Percentiles rank a stretch among this genome's conserved stretches.
Conservation (phyloP, 78 protist species). For the Dictyostelium citrinum region DNA sequence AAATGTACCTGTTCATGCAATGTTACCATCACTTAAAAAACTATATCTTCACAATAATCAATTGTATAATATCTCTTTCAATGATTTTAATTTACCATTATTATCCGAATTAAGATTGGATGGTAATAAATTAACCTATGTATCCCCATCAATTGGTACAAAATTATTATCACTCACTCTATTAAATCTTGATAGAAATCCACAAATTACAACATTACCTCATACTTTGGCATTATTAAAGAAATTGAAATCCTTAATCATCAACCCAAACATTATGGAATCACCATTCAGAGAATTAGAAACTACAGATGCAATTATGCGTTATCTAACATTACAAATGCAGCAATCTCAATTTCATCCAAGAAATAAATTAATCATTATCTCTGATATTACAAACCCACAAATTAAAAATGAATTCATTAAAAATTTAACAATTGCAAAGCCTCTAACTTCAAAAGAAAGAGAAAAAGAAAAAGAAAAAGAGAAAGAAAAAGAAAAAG, state of each 20-base stretch:
- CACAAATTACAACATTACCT: constrained; percentile 18
- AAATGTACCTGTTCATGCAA: not conserved
- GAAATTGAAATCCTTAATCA: not conserved
- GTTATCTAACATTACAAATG: constrained; percentile 5
- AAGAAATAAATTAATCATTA: constrained; percentile 43
- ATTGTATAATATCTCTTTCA: not conserved
- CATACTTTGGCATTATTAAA: constrained; percentile 29
- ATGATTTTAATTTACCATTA: not conserved
- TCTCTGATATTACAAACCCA: constrained; percentile 22
- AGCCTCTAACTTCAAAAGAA: not conserved
- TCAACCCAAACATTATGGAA: not conserved
- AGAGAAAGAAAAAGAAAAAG: not conserved
- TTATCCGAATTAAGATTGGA: constrained; percentile 44
- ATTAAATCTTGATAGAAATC: constrained; percentile 9
- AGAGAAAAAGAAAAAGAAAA: not conserved
- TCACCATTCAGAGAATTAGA: constrained; percentile 31
- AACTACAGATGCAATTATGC: constrained; percentile 16
- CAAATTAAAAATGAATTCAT: constrained; percentile 54
- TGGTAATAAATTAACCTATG: constrained; percentile 33
- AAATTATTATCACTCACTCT: not conserved
- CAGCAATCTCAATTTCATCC: constrained; percentile 20
- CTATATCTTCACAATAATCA: constrained; percentile 32
- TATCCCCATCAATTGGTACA: constrained; percentile 47
- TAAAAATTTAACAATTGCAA: constrained; percentile 4
- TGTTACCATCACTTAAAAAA: not conserved